Conservation (phyloP, 2,329 filamentous ascomycete species). For the Didymella lethalis region DNA sequence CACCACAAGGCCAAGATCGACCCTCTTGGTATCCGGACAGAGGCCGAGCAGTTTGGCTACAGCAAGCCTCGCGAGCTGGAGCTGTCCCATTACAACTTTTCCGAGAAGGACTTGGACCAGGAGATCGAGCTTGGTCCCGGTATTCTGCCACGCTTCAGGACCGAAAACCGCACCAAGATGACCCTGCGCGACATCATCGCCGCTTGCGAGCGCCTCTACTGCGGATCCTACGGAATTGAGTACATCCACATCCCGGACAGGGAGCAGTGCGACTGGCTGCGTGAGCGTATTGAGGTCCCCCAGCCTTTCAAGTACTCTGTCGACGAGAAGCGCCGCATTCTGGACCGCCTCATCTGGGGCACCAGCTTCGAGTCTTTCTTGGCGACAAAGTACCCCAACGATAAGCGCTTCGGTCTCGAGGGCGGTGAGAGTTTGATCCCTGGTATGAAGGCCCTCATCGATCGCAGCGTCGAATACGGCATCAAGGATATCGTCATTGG, state of each 20-base stretch:
- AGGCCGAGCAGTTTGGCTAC: constrained; percentile 83
- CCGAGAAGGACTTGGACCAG: constrained; percentile 89
- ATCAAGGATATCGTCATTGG: constrained; percentile 99
- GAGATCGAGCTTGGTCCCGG: constrained; percentile 93
- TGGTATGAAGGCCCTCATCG: constrained; percentile 98
- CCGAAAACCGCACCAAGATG: constrained; percentile 91
- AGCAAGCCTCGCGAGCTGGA: constrained; percentile 90
- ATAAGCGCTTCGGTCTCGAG: constrained; percentile 98
- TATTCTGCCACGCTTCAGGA: constrained; percentile 93
- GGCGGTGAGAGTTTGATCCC: constrained; percentile 96
- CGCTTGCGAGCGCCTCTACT: constrained; percentile 94
- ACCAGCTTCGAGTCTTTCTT: constrained; percentile 97
- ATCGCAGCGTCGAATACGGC: constrained; percentile 96
- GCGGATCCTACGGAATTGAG: constrained; percentile 95
- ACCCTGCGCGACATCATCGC: constrained; percentile 91
- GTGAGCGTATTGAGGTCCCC: constrained; percentile 92
- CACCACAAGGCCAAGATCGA: constrained; percentile 99
- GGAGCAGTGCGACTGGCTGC: constrained; percentile 97
- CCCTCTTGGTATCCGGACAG: constrained; percentile 89
- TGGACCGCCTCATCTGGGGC: constrained; percentile 98
- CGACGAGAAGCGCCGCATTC: constrained; percentile 96
- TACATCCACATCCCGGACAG: constrained; percentile 99
- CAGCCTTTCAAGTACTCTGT: constrained; percentile 96
- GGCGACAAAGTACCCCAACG: constrained; percentile 97
- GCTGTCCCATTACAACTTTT: constrained; percentile 93